These are phyloP conservation scores for Ascochyta pisi DNA, from an alignment of 2,329 filamentous ascomycete species.

Conservation along the genomic window DNA sequence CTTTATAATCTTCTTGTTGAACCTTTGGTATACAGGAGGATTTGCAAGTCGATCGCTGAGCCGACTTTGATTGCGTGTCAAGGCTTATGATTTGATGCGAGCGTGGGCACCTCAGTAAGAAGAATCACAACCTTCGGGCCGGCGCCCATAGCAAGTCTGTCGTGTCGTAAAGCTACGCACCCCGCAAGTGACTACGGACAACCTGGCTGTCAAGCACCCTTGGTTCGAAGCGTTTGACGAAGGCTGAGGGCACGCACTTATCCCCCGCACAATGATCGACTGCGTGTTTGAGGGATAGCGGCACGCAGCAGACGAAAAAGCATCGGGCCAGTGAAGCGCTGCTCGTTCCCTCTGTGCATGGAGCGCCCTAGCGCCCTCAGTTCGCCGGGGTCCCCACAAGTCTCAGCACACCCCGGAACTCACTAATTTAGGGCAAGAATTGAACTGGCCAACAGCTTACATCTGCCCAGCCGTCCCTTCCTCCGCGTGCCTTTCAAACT, in stretches of 20 bases:
- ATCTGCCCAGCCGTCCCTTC: constrained; percentile 32
- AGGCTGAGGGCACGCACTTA: constrained; percentile 16
- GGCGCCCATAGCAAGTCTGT: constrained; percentile 19
- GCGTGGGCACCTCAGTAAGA: constrained; percentile 10
- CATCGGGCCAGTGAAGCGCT: constrained; percentile 32
- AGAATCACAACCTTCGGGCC: constrained; percentile 26
- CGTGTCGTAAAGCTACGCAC: constrained; percentile 15
- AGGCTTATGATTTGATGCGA: constrained; percentile 6
- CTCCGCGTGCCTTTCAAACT: constrained; percentile 27
- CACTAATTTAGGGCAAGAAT: constrained; percentile 27
- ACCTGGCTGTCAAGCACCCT: constrained; percentile 1
- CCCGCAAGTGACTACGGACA: constrained; percentile 11
- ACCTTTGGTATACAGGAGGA: too few relatives aligned
- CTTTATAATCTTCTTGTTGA: too few relatives aligned
- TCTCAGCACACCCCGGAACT: constrained; percentile 24
- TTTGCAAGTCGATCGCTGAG: not conserved
- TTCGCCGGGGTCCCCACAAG: constrained; percentile 24
- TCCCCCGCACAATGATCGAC: constrained; percentile 27
- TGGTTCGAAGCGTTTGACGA: constrained; percentile 3
- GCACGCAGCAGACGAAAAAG: constrained; percentile 37
- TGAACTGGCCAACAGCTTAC: constrained; percentile 24
- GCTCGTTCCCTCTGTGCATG: constrained; percentile 22
- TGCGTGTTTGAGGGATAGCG: constrained; percentile 29
- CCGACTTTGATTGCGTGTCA: not conserved
- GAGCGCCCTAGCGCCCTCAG: constrained; percentile 26